Evolutionary conservation across 306 rosid genomes (phyloP), one percentile per base, ranked within the genome.

Genomic region (Pachyrhizus erosus): DNA sequence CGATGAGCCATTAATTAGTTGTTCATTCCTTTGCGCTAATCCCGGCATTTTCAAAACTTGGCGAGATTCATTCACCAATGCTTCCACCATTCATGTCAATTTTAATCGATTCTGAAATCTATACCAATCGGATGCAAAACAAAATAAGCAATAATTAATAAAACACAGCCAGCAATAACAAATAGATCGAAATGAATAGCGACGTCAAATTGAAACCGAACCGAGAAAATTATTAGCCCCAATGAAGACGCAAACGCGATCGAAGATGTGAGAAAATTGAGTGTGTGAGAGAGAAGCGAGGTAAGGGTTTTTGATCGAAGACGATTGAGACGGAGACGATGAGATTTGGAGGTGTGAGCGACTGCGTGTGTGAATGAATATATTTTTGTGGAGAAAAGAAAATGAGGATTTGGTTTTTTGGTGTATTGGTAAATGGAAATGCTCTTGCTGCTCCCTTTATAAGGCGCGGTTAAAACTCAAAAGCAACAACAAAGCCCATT

Each of bases 41-140:
- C 91, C 94, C 11, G 99, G 99, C 99, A 96, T 96, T 83, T 87
- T 89, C 92, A 92, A 40, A 84, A 82, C 84, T 40, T 76, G 31
- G 62, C 29, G 57, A 87, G 79, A 85, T 82, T 84, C 94, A 87
- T 84, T 76, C 87, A 73, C 67, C 80, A 81, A 84, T 83, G 80
- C 82, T 73, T 80, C 87, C 90, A 21, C 60, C 45, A 20, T 21
- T 54, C 81, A 73, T 77, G 10, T 61, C 31, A 84, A 89, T 85
- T 91, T 80, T 46, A 90, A 86, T 60, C 55, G 70, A 42, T 58
- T 52, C 27, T n/a, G 54, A 80, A 87, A 85, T 75, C 14, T 0
- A 73, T 11, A 62, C 43, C 55, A 92, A 88, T 85, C 79, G 52
- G 34, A 85, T 52, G n/a, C 14, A 14, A 58, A 31, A 77, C 37